Evolutionary conservation across 2,329 filamentous ascomycete species (phyloP).

Genomic region (Onygena corvina): DNA sequence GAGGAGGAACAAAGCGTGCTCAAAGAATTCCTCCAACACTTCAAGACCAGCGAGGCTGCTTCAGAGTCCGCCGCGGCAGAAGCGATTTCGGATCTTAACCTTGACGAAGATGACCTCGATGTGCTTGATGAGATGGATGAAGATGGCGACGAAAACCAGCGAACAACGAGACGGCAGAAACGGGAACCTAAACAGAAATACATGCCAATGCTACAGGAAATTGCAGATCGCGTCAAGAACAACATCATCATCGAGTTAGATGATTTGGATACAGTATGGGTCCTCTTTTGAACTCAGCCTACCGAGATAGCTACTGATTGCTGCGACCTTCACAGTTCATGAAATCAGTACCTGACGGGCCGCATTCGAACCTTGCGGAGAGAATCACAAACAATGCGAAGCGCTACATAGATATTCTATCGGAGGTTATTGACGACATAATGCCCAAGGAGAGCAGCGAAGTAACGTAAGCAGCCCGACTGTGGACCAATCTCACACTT

Average conservation of each 20-base stretch:
- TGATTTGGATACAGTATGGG: conserved; percentile 59
- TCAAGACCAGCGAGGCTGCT: conserved; percentile 63
- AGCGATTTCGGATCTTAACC: conserved; percentile 70
- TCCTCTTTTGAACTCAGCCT: background rate
- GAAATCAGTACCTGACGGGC: conserved; percentile 52
- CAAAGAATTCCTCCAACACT: conserved; percentile 73
- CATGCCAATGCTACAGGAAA: conserved; percentile 70
- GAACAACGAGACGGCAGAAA: conserved; percentile 28
- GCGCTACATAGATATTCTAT: conserved; percentile 88
- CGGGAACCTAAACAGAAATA: conserved; percentile 68
- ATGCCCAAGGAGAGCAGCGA: conserved; percentile 70
- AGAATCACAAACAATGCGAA: conserved; percentile 85
- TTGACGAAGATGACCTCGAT: conserved; percentile 74
- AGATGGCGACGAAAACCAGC: conserved; percentile 34
- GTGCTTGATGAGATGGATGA: conserved; percentile 94
- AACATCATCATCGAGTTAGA: conserved; percentile 82
- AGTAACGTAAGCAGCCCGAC: conserved; percentile 48
- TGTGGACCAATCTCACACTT: background rate
- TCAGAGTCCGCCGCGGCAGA: conserved; percentile 57
- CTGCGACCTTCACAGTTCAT: conserved; percentile 52
- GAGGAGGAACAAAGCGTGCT: conserved; percentile 68
- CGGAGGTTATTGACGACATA: conserved; percentile 72
- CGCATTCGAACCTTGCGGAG: conserved; percentile 56
- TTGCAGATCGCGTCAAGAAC: conserved; percentile 65
- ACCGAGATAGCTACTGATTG: background rate